These are phyloP conservation scores for Phytophthora sp. DNA, from an alignment of 352 stramenopile genomes.

Conservation along the genomic window DNA sequence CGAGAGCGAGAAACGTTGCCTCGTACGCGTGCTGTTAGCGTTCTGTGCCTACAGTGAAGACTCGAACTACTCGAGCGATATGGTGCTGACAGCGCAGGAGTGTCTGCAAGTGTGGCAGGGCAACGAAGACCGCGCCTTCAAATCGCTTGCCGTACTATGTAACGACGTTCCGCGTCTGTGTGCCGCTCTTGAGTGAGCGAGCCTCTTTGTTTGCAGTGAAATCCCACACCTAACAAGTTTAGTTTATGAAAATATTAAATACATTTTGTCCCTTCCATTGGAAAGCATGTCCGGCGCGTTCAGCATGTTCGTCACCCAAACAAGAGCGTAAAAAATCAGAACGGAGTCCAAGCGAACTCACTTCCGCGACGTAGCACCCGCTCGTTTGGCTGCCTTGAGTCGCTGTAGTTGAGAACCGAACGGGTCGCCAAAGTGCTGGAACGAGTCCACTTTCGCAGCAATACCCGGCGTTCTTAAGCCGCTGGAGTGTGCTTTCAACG, in stretches of 20 bases:
- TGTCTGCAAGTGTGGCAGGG: conserved; percentile 71
- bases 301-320: background rate
- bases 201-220: background rate
- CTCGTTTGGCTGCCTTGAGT: conserved; percentile 40
- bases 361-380: conserved; percentile 11
- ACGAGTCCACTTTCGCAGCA: conserved; percentile 40
- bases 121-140: conserved; percentile 72
- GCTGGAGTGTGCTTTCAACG: background rate
- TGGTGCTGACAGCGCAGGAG: conserved; percentile 68
- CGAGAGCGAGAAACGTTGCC: conserved; percentile 46
- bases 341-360: conserved; percentile 2
- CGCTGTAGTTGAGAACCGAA: conserved; percentile 60
- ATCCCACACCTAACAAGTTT: conserved; percentile 7
- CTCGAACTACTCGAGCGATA: conserved; percentile 60
- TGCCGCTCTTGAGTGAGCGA: conserved; percentile 43
- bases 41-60: conserved; percentile 83
- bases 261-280: conserved; percentile 12
- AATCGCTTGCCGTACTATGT: conserved; percentile 71
- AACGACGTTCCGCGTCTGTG: conserved; percentile 70
- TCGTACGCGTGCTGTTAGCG: conserved; percentile 69
- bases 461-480: conserved; percentile 10
- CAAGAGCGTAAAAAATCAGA: background rate
- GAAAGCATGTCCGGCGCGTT: too few species aligned
- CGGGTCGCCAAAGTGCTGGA: conserved; percentile 70
- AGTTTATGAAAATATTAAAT: conserved; percentile 30